A percentile compares a stretch with the other conserved stretches of the same genome.
These are phyloP conservation scores for Pythium scleroteichum DNA, from an alignment of 352 stramenopile genomes.

Conservation along the genomic window DNA sequence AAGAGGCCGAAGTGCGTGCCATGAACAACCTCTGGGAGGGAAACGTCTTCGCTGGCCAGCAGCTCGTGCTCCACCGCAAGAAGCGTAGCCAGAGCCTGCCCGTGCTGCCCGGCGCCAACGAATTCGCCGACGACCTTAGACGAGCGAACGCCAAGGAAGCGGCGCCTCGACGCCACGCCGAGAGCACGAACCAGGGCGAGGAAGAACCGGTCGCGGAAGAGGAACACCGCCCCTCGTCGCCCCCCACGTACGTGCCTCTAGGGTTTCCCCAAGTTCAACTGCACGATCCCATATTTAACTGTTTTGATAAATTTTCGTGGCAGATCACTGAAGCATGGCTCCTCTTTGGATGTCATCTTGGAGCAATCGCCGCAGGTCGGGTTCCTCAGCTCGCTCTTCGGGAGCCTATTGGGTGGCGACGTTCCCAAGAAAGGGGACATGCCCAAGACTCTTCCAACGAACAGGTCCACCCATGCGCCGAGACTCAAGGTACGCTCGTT, in stretches of 20 bases:
- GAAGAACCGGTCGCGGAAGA: slow-evolving; percentile 23
- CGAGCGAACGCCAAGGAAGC: slow-evolving; percentile 15
- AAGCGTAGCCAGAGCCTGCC: slow-evolving; percentile 48
- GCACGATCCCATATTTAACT: slow-evolving; percentile 11
- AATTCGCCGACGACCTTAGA: slow-evolving; percentile 8
- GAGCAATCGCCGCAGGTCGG: slow-evolving; percentile 14
- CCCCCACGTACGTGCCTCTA: slow-evolving; percentile 8
- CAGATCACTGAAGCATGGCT: neutral
- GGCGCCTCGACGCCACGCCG: slow-evolving; percentile 3
- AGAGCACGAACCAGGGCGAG: slow-evolving; percentile 19
- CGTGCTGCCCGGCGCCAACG: slow-evolving; percentile 25
- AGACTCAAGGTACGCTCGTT: slow-evolving; percentile 36
- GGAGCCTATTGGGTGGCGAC: neutral
- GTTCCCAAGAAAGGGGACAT: slow-evolving; percentile 6
- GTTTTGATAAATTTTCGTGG: neutral
- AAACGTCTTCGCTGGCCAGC: slow-evolving; percentile 41
- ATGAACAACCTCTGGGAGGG: slow-evolving; percentile 55
- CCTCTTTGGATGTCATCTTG: slow-evolving; percentile 17
- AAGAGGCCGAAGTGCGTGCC: slow-evolving; percentile 47
- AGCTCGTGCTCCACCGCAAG: slow-evolving; percentile 45
- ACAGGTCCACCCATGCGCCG: neutral
- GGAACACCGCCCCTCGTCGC: neutral
- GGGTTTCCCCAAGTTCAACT: neutral
- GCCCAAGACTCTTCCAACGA: neutral
- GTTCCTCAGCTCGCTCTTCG: slow-evolving; percentile 24